Conservation (phyloP, 495 filamentous ascomycete genomes). For the Hypoxylon lenormandii region DNA sequence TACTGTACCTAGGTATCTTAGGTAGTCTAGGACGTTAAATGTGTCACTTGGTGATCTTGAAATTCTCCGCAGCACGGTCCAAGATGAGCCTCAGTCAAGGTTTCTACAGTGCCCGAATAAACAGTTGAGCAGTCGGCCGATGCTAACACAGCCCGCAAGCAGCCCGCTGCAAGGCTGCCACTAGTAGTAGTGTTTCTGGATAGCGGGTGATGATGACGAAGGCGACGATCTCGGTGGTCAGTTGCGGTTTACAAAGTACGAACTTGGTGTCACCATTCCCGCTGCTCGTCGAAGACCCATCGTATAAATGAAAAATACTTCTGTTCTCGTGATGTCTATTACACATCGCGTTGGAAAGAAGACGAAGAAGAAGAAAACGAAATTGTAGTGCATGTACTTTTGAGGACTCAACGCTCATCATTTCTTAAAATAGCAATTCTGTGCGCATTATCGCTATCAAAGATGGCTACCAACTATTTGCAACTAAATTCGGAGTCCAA, state of each 20-base stretch:
- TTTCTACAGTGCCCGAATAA: background rate
- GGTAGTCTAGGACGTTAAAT: no score
- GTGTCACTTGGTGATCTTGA: background rate
- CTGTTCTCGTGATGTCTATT: constrained; percentile 1
- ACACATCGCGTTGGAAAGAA: background rate
- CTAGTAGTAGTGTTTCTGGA: no score
- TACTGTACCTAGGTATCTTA: no score
- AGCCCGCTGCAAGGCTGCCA: background rate
- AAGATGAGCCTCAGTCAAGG: constrained; percentile 8
- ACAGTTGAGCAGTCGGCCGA: background rate
- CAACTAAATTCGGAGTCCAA: background rate
- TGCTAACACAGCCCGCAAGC: background rate
- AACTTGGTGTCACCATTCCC: no score
- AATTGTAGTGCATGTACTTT: background rate
- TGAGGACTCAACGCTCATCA: constrained; percentile 6
- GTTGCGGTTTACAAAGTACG: no score
- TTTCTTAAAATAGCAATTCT: constrained; percentile 10
- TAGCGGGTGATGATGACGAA: background rate
- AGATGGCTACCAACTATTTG: background rate
- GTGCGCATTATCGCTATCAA: constrained; percentile 17
- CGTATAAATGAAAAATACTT: background rate
- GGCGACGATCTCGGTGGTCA: background rate
- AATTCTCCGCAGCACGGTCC: background rate
- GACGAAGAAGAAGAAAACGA: no score
- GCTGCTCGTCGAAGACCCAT: background rate